Evolutionary conservation across 345 rosid genomes (phyloP).

Genomic region (Diplotaxis tenuifolia): DNA sequence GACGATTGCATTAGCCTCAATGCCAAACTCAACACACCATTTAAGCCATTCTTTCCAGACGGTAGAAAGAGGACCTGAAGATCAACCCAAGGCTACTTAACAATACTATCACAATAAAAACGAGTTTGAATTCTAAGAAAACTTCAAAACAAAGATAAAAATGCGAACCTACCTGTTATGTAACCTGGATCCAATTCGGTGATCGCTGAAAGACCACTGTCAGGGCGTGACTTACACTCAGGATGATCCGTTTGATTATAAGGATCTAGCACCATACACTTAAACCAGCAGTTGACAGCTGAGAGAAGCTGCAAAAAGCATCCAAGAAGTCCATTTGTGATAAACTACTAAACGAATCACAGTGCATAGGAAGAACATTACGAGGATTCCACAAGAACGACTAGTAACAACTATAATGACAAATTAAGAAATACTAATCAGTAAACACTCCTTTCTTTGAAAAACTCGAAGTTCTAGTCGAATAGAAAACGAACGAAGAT

Average conservation of each 20-base stretch:
- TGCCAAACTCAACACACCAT: slow-evolving; percentile 97
- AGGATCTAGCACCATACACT: slow-evolving; percentile 88
- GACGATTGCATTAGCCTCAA: slow-evolving; percentile 88
- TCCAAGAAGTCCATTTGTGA: slow-evolving; percentile 14
- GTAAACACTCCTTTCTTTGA: too few relatives aligned
- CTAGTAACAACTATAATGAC: background rate
- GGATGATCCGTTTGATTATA: slow-evolving; percentile 97
- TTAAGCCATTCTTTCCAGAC: slow-evolving; percentile 99
- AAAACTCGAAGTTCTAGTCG: too few relatives aligned
- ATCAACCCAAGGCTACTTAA: slow-evolving; percentile 17
- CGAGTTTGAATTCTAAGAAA: background rate
- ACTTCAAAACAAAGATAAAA: slow-evolving; percentile 1
- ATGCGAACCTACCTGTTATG: slow-evolving; percentile 58
- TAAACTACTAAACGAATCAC: background rate
- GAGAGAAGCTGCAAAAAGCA: slow-evolving; percentile 73
- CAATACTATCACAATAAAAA: slow-evolving; percentile 2
- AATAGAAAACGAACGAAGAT: too few relatives aligned
- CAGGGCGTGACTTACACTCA: slow-evolving; percentile 94
- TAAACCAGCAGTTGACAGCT: slow-evolving; percentile 98
- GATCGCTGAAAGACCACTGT: slow-evolving; percentile 90
- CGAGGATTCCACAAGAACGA: background rate
- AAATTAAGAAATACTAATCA: too few relatives aligned
- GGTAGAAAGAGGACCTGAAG: slow-evolving; percentile 89
- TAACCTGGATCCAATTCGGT: slow-evolving; percentile 98
- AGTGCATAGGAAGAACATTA: background rate